Base-by-base conservation (phyloP, 257 asterid species). In the Solanum bukasovii region DNA sequence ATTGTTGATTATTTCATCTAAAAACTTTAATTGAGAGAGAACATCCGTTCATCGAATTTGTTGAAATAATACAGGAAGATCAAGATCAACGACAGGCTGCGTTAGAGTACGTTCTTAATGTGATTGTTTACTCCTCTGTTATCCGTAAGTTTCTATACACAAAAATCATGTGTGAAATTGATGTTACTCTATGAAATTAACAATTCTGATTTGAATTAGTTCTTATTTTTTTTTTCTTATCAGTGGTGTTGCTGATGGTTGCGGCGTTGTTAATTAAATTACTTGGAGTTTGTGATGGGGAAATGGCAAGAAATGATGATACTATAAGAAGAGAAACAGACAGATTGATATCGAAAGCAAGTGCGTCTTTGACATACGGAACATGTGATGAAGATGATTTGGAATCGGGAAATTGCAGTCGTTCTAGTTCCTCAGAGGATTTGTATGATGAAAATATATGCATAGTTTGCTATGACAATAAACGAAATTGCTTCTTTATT, bases 371-470 rank as follows among this genome's bases (percentile, higher is more conserved):
- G 61, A 33, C 84, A 4, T 94, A 93, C 37, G 96, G 96, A 21
- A 90, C 96, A 7, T 87, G 88, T 49, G 90, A 86, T 8, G 90
- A 88, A 67, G 93, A 83, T 27, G 98, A 93, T 72, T 20, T 88
- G 10, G 96, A 94, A 71, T 74, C 92, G 0, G 92, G 91, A 16
- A 79, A 87, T 25, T 71, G 88, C 72, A 88, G 91, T 67, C 85
- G 79, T 68, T 72, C 25, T 56, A 87, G 91, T 9, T 84, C 93
- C 0, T 90, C 94, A 4, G 95, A 92, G 29, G 93, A 92, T 6
- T n/a, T 94, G 72, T 96, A 93, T 35, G 96, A 96, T 77, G 96
- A 93, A 35, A 95, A 92, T 27, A 90, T 94, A 12, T 96, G 98
- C 23, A 95, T 93, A 5, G 93, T 96, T 52, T 96, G 98, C 84